phyloP scores from a whole-genome alignment of 768 basidiomycete genomes.

The Suillus clintonianus region DNA sequence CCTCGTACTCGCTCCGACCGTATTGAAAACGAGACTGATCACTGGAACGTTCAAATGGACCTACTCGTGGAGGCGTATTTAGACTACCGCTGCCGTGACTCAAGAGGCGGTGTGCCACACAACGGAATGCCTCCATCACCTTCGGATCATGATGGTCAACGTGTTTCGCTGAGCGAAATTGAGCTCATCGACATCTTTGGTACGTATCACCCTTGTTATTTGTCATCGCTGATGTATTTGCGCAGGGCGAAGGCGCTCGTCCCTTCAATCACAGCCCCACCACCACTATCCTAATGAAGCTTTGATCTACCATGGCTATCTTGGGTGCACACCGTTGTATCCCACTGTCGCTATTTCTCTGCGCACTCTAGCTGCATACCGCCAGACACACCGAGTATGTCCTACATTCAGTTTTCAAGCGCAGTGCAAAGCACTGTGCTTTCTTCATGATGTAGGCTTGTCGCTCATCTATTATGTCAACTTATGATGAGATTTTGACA shows the following conservation, averaged over 20 bases:
- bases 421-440: constrained; percentile 4
- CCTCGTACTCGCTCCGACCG: neutral
- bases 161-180: neutral
- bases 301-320: neutral
- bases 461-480: neutral
- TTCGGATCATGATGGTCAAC: neutral
- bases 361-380: neutral
- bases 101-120: neutral
- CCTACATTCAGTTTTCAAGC: neutral
- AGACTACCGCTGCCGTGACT: neutral
- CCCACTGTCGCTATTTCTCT: neutral
- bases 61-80: neutral
- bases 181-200: neutral
- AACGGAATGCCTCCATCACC: neutral
- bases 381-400: neutral
- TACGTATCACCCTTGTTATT: neutral
- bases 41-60: neutral
- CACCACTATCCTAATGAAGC: neutral
- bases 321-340: neutral
- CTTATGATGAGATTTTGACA: neutral
- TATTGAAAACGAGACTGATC: neutral
- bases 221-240: neutral
- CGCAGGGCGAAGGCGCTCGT: neutral
- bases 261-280: neutral
- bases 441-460: neutral